Base-by-base conservation (phyloP, 2,329 filamentous ascomycete species). In the Arthrobotrys pseudoclavata region DNA sequence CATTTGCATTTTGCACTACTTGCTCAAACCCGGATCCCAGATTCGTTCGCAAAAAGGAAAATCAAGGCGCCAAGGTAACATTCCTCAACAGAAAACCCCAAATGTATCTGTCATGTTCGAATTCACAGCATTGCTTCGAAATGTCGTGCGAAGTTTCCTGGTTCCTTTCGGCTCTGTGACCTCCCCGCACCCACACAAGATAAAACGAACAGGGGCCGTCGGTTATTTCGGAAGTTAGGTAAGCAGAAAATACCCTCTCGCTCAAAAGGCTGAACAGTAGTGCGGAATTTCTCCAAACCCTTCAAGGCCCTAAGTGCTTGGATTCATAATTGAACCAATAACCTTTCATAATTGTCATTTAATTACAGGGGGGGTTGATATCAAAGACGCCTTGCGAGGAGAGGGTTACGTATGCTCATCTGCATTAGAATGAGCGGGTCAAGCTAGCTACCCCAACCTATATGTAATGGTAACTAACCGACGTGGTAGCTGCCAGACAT, bases 141-240 rank as follows among this genome's bases (percentile, higher is more conserved):
- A n/a, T n/a, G n/a, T 24, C 52, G 52, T 57, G 52, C 52, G 29
- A 20, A 18, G 24, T 18, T 20, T 40, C 9, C 40, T 26, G 20
- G 55, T n/a, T 15, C 6, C 10, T 12, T 13, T 37, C 52, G 10
- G 26, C 10, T 42, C 26, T 29, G 26, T 37, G 29, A 34, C 12
- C 26, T 24, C 55, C 31, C 55, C 31, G 34, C 55, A 37, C 26
- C 1, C 47, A 12, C 3, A 50, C 37, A 12, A 40, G 22, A 20
- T 1, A 20, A 40, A 37, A 37, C 13, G 55, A 24, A 26, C 55
- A 60, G 31, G 55, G 55, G 31, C 4, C 18, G 31, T 60, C 55
- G 55, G 55, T 60, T 60, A 60, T 60, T 60, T 60, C 55, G 55
- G 55, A 60, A 60, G 55, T 60, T 60, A 60, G 55, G 55, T 60